Evolutionary conservation across 2,329 filamentous ascomycete genomes (phyloP), one percentile per base, ranked within the genome.

Genomic region (Pseudogymnoascus sp.): DNA sequence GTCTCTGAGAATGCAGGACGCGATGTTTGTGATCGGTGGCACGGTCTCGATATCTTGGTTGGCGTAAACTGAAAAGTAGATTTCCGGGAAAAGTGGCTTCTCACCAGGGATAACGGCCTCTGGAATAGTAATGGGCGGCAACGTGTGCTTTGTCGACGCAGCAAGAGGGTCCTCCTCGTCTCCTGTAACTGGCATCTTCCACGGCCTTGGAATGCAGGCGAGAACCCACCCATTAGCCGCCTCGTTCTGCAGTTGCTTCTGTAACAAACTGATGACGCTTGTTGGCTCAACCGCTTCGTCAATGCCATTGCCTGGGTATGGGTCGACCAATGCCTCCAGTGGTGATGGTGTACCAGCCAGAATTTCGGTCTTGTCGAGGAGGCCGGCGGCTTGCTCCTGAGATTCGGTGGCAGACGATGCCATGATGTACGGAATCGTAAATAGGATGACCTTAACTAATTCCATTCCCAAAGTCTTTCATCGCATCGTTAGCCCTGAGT

Each of bases 341-440:
- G 89, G 83, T 73, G 97, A 91, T 10, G 90, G 89, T 66, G 94
- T 92, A 1, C 89, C 90, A 10, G 93, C 92, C 69, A 97, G 95
- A 67, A 97, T 91, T 63, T 94, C 92, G 1, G 94, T 97, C 79
- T 95, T 96, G 67, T 95, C 90, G 73, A 99, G 86, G 62, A 97
- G 80, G 56, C 90, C 86, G 1, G 83, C 81, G 2, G 91, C 92
- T 71, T 89, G 89, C 67, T 89, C 82, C 69, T 88, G 85, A 71
- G 89, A 87, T 60, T 86, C 84, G 3, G 82, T 80, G 3, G 89
- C 88, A 0, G 87, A 84, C 2, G 90, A 85, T 8, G 87, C 84
- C 82, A 96, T 87, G 62, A 91, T 81, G 74, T 97, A 99, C 0
- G 94, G 93, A 64, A 99, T 89, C 0, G 93, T 96, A 59, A 97